Evolutionary conservation across 2,329 filamentous ascomycete species (phyloP), one percentile per base, ranked within the genome.

Genomic region (Diaporthe amygdali): DNA sequence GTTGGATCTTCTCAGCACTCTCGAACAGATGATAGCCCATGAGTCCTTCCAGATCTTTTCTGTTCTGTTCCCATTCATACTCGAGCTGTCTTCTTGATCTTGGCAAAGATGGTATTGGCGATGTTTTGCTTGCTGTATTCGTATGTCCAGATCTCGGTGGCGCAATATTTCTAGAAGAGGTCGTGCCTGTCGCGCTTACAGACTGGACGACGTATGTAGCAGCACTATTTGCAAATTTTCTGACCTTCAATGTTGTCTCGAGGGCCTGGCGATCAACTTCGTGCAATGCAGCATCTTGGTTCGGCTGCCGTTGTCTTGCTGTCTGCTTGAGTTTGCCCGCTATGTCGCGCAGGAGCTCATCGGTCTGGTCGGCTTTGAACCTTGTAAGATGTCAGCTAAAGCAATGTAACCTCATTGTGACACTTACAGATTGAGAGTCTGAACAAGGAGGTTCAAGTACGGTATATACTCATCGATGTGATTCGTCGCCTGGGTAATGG

Each of bases 381-480:
- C 70, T 72, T 25, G 5, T 8, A 2, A 1, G 12, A 12, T 66
- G 46, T 64, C 25, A 70, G 51, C 34, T 22, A 14, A 9, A 5
- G 1, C 0, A 20, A 9, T n/a, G 5, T 6, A 2, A 3, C 12
- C 7, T 32, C 6, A 15, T 25, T n/a, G 1, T 3, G 10, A 17
- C 5, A 59, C 66, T 66, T 17, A 72, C 70, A 72, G 20, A 5
- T 66, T 51, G 2, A 72, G 46, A 17, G 67, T 32, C 32, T 46
- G 25, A 1, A 72, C 14, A 2, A 72, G 49, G 14, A 72, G 63
- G 22, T 22, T 44, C 12, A 70, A 10, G 17, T 70, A 44, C 4
- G 64, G 46, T 54, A 69, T 49, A 25, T 59, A 47, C 9, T 63
- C 70, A 1, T 72, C 52, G n/a, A 72, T 66, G 4, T 59, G 70